Base-by-base conservation (phyloP, 2,329 filamentous ascomycete species). In the Botryotinia narcissicola region DNA sequence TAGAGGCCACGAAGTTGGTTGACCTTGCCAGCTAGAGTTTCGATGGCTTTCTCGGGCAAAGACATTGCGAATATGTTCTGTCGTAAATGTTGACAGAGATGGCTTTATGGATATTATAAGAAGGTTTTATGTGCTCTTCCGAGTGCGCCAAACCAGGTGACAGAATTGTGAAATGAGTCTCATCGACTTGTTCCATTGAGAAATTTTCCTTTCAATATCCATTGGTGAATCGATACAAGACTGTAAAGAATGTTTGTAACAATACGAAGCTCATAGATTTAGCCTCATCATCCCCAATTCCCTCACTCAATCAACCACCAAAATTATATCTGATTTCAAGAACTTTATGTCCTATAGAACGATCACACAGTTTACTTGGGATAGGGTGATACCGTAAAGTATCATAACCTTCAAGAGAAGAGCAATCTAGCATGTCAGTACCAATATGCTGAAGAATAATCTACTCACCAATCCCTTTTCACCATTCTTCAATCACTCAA, bases 381-480 rank as follows among this genome's bases (percentile, higher is more conserved):
- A 1, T 22, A 4, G 2, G 32, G 16, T 32, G 22, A 48, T 25
- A 48, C 4, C 9, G 46, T 25, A 32, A 32, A 57, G n/a, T 20
- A 60, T 14, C 4, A 12, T 12, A 37, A 60, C 4, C 0, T 61
- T 8, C 5, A n/a, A 14, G 2, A 4, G 59, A 12, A 7, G 29
- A 12, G 22, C 2, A 61, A 7, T n/a, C 1, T 2, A 16, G 5
- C 4, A 6, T 25, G 14, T 7, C 22, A 4, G 18, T 6, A 37
- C 9, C 3, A 3, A 3, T 7, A 2, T 14, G 25, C 32, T 6
- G 5, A 35, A 14, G 22, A 3, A 22, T 1, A 7, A 16, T 61
- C 4, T 25, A 12, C 22, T 25, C 10, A 25, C 4, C 37, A 35
- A 14, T 7, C 10, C 32, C 1, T 59, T 6, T 5, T 5, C 29